These are phyloP conservation scores for Penicillium sp. DNA, from an alignment of 2,329 filamentous ascomycete genomes.

Conservation along the genomic window DNA sequence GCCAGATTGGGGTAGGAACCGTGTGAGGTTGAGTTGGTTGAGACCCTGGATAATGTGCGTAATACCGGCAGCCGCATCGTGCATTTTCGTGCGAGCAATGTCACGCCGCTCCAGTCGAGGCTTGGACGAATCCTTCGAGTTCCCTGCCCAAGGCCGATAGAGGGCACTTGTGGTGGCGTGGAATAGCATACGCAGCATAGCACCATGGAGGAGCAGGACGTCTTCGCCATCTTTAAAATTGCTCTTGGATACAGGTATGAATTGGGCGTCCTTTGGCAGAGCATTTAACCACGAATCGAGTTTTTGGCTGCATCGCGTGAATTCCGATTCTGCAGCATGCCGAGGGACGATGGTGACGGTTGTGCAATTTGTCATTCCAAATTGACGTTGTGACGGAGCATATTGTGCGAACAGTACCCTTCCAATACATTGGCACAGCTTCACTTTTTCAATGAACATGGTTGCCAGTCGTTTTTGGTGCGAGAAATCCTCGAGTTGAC, in stretches of 20 bases:
- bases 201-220: constrained; percentile 68
- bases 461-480: constrained; percentile 77
- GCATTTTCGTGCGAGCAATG: constrained; percentile 76
- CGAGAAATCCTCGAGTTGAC: constrained; percentile 67
- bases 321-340: constrained; percentile 75
- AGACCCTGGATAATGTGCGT: constrained; percentile 77
- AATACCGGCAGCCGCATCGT: constrained; percentile 79
- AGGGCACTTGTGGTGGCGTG: constrained; percentile 87
- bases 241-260: constrained; percentile 65
- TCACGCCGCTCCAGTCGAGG: constrained; percentile 62
- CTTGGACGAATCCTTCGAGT: constrained; percentile 49
- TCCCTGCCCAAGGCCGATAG: constrained; percentile 81
- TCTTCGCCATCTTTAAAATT: constrained; percentile 56
- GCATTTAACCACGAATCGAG: constrained; percentile 73
- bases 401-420: constrained; percentile 86
- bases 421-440: constrained; percentile 82
- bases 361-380: constrained; percentile 67
- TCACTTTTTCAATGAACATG: constrained; percentile 87
- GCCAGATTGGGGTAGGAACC: constrained; percentile 78
- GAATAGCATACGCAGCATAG: constrained; percentile 88
- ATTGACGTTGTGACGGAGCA: constrained; percentile 78
- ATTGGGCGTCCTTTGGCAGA: constrained; percentile 71
- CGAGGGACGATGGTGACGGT: constrained; percentile 84
- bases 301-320: constrained; percentile 74
- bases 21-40: constrained; percentile 70